Conservation (phyloP, 106 monocot genomes). For the Dendrobium nobile region DNA sequence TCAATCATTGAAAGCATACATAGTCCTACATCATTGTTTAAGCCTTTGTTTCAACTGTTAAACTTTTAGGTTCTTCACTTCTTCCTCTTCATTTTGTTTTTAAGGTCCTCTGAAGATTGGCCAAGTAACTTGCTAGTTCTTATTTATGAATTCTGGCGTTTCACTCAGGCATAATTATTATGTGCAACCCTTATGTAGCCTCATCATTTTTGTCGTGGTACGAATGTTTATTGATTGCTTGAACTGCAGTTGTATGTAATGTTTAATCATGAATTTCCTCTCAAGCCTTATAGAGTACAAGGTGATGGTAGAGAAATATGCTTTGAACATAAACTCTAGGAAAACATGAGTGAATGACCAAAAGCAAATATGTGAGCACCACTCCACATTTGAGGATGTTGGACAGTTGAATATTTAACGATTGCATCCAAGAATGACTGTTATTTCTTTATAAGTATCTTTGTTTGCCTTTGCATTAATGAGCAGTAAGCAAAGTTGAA, state of each 20-base stretch:
- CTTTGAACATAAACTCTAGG: too few relatives aligned
- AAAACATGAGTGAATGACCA: background rate
- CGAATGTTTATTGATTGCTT: background rate
- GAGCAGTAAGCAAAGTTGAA: background rate
- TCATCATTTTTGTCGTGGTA: background rate
- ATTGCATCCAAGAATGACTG: background rate
- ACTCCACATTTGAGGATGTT: background rate
- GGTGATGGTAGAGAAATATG: too few relatives aligned
- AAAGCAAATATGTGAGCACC: background rate
- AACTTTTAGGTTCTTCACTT: too few relatives aligned
- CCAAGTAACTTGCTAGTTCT: too few relatives aligned
- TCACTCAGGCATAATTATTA: too few relatives aligned
- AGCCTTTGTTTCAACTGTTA: too few relatives aligned
- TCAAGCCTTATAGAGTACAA: background rate
- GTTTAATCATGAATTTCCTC: background rate
- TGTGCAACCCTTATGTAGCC: background rate
- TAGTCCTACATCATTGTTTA: too few relatives aligned
- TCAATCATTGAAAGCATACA: too few relatives aligned
- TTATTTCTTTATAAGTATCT: background rate
- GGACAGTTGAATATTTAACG: background rate
- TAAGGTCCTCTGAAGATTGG: too few relatives aligned
- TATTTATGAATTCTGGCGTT: too few relatives aligned
- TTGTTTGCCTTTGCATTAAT: background rate
- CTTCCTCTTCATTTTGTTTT: too few relatives aligned
- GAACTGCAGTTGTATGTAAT: background rate